These are phyloP conservation scores for Ophiosphaerella herpotricha DNA, from an alignment of 2,329 filamentous ascomycete genomes.

Conservation along the genomic window DNA sequence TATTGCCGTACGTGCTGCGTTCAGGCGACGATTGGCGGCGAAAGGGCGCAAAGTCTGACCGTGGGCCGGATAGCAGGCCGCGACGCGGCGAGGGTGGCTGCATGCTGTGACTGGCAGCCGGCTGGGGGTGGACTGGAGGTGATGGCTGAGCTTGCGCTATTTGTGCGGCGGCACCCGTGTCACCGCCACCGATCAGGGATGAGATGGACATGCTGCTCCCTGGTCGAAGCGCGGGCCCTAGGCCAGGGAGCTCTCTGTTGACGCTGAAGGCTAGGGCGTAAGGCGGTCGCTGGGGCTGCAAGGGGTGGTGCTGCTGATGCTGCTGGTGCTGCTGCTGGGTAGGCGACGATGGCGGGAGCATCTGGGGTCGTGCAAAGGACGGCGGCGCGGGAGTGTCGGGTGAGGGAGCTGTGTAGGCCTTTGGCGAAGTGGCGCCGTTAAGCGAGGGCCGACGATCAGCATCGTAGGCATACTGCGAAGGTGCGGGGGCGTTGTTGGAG, in stretches of 20 bases:
- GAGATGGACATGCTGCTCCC: slow-evolving; percentile 74
- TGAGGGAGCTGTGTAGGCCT: slow-evolving; percentile 43
- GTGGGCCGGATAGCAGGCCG: slow-evolving; percentile 31
- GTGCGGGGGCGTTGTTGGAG: slow-evolving; percentile 35
- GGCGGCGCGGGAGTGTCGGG: slow-evolving; percentile 48
- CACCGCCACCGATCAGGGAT: slow-evolving; percentile 67
- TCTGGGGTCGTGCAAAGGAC: slow-evolving; percentile 51
- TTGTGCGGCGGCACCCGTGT: slow-evolving; percentile 47
- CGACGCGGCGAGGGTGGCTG: slow-evolving; percentile 54
- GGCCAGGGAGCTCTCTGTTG: slow-evolving; percentile 60
- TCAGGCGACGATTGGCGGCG: slow-evolving; percentile 46
- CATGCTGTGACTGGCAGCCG: slow-evolving; percentile 48
- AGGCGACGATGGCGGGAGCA: slow-evolving; percentile 57
- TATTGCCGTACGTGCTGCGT: slow-evolving; percentile 37
- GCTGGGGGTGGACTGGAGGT: slow-evolving; percentile 47
- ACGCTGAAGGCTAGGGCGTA: slow-evolving; percentile 48
- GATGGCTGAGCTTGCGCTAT: slow-evolving; percentile 55
- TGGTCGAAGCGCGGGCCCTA: slow-evolving; percentile 58
- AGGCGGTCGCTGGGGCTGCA: slow-evolving; percentile 51
- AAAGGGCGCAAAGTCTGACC: slow-evolving; percentile 43
- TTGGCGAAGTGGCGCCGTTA: slow-evolving; percentile 42
- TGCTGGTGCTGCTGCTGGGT: slow-evolving; percentile 45
- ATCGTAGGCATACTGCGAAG: slow-evolving; percentile 50
- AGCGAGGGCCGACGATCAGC: slow-evolving; percentile 50
- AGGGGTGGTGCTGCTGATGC: slow-evolving; percentile 45